Conservation (phyloP, 2,329 filamentous ascomycete species). For the Trichophyton verrucosum region DNA sequence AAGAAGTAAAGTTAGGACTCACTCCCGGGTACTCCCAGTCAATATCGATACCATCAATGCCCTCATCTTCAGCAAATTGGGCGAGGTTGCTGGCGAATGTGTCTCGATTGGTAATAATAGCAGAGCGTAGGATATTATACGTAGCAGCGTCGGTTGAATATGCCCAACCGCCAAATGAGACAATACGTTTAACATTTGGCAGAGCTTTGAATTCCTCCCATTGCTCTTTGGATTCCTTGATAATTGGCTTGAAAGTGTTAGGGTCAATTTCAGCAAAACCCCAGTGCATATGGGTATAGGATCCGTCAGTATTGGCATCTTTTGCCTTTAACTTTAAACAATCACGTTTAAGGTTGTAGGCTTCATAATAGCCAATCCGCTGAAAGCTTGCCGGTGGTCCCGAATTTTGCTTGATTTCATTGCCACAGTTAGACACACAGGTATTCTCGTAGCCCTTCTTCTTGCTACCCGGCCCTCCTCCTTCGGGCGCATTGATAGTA, state of each 20-base stretch:
- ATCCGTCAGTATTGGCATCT: not conserved
- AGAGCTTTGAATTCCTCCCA: not conserved
- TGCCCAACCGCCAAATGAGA: conserved; percentile 27
- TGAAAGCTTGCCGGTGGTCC: conserved; percentile 14
- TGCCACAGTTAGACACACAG: conserved; percentile 21
- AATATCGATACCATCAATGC: conserved; percentile 30
- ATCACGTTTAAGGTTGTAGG: conserved; percentile 23
- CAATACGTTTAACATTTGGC: not conserved
- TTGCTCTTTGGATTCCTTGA: not conserved
- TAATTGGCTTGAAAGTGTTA: not conserved
- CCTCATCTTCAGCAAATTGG: conserved; percentile 29
- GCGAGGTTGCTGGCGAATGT: conserved; percentile 28
- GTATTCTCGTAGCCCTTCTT: conserved; percentile 20
- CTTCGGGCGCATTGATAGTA: conserved; percentile 8
- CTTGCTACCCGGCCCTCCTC: conserved; percentile 1
- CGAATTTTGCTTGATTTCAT: conserved; percentile 4
- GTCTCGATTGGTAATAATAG: conserved; percentile 29
- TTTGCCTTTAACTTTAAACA: conserved; percentile 14
- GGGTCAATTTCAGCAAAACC: conserved; percentile 19
- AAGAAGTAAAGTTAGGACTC: no score
- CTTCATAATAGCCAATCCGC: conserved; percentile 24
- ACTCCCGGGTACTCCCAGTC: conserved; percentile 30
- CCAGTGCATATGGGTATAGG: conserved; percentile 22
- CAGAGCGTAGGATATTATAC: conserved; percentile 29
- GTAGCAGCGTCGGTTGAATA: conserved; percentile 26